These are phyloP conservation scores for Blastobotrys arbuscula DNA, from an alignment of 1,139 yeast species.

Conservation along the genomic window DNA sequence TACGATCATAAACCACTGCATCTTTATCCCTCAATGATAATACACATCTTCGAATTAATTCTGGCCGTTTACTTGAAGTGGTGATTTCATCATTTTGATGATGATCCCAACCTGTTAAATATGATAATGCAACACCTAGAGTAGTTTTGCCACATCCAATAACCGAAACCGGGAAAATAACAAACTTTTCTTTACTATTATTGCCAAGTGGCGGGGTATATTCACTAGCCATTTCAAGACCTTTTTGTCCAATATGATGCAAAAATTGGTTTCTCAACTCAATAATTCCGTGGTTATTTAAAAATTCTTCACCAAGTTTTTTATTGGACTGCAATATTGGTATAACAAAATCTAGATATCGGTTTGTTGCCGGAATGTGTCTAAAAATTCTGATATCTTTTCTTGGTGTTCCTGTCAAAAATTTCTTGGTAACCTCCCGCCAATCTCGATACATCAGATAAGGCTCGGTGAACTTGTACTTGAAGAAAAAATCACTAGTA, in stretches of 20 bases:
- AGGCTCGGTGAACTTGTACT: constrained; percentile 93
- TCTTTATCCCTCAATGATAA: constrained; percentile 35
- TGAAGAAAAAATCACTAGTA: constrained; percentile 63
- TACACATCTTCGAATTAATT: constrained; percentile 47
- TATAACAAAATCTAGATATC: constrained; percentile 62
- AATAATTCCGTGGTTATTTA: constrained; percentile 67
- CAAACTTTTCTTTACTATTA: constrained; percentile 41
- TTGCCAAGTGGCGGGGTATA: constrained; percentile 3
- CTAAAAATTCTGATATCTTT: constrained; percentile 43
- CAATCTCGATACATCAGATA: constrained; percentile 84
- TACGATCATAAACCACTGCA: constrained; percentile 74
- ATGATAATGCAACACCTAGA: constrained; percentile 53
- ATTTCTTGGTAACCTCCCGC: constrained; percentile 74
- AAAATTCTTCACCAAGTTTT: constrained; percentile 42
- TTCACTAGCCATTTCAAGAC: constrained; percentile 37
- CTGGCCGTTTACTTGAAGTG: constrained; percentile 34
- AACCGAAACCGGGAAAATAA: constrained; percentile 79
- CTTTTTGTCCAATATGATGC: constrained; percentile 42
- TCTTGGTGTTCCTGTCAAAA: constrained; percentile 42
- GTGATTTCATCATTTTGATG: constrained; percentile 80
- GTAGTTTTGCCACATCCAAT: constrained; percentile 97
- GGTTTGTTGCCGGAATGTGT: constrained; percentile 56
- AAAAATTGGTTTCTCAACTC: constrained; percentile 60
- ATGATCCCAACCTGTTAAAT: constrained; percentile 63
- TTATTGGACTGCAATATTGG: constrained; percentile 45